Percentiles rank a stretch among this genome's conserved stretches.
These are phyloP conservation scores for Yamadazyma akitaensis DNA, from an alignment of 805 yeast species.

Conservation along the genomic window DNA sequence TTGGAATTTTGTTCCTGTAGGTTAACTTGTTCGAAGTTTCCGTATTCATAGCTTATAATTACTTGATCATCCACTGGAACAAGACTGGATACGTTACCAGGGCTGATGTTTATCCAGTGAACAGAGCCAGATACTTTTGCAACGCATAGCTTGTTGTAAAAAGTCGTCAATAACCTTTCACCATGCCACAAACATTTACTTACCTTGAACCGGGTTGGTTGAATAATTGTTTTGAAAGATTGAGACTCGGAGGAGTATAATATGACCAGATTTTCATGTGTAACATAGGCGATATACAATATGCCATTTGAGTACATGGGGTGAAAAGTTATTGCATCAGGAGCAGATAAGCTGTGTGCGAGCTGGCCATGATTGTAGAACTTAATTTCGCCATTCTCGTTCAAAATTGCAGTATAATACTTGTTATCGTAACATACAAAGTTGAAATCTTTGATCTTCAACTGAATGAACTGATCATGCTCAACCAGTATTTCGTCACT, in stretches of 20 bases:
- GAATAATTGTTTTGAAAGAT: neutral
- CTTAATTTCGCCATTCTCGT: neutral
- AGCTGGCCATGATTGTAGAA: neutral
- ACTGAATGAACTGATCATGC: constrained; percentile 18
- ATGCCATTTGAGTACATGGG: neutral
- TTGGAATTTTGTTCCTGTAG: neutral
- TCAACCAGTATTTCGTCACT: constrained; percentile 17
- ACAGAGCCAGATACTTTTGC: neutral
- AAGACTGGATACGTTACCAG: constrained; percentile 5
- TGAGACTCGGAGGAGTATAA: neutral
- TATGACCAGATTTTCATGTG: neutral
- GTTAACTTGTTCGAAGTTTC: constrained; percentile 2
- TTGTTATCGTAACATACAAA: constrained; percentile 13
- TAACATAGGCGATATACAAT: constrained; percentile 1
- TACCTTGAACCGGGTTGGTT: constrained; percentile 9
- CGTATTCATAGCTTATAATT: constrained; percentile 8
- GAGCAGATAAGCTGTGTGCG: neutral
- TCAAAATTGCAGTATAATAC: neutral
- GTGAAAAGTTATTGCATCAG: neutral
- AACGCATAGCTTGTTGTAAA: neutral
- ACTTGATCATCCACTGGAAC: neutral
- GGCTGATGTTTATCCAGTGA: neutral
- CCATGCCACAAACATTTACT: neutral
- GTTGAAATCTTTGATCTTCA: constrained; percentile 27
- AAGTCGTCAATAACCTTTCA: neutral